Base-by-base conservation (phyloP, 2,329 filamentous ascomycete species). In the Tolypocladium album region DNA sequence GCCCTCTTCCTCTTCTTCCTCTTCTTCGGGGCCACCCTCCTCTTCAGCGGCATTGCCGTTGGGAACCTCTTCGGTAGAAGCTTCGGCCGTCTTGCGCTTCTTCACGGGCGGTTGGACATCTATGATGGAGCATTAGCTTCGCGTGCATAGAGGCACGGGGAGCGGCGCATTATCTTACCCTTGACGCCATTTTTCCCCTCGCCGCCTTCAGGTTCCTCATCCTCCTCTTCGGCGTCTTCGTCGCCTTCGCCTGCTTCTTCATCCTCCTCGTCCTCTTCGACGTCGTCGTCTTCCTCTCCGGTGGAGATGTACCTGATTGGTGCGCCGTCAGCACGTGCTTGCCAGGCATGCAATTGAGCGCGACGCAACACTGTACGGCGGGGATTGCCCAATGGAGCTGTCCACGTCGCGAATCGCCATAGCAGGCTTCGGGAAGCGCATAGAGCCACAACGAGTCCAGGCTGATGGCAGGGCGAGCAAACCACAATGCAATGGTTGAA, bases 51-150 rank as follows among this genome's bases (percentile, higher is more conserved):
- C 74, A 20, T 74, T 67, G 62, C 73, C 73, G 63, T 74, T 73
- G 53, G 68, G 61, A 17, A 65, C 68, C 52, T 67, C 68, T 55
- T 69, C 68, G 24, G 62, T 68, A 27, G 69, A 65, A 34, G 69
- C 69, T 31, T 71, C 66, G 60, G 66, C 70, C 34, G 77, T 79
- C 76, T 80, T 82, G 66, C 74, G 75, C 72, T 80, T 81, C 74
- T 82, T 82, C 60, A 75, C 76, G 43, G 79, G 79, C 56, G 77
- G 78, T 58, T 74, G 73, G 61, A 73, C 69, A 58, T 70, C 72
- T 76, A 63, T 12, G 36, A 2, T 13, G 15, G 24, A 24, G 43
- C 55, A 22, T 55, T 22, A 55, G 50, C 50, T 22, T 55, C 20
- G 50, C 20, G 31, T 22, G 1, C 9, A 31, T 5, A 31, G 3